Conservation (phyloP, 495 filamentous ascomycete genomes). For the Astrocystis sublimbata region DNA sequence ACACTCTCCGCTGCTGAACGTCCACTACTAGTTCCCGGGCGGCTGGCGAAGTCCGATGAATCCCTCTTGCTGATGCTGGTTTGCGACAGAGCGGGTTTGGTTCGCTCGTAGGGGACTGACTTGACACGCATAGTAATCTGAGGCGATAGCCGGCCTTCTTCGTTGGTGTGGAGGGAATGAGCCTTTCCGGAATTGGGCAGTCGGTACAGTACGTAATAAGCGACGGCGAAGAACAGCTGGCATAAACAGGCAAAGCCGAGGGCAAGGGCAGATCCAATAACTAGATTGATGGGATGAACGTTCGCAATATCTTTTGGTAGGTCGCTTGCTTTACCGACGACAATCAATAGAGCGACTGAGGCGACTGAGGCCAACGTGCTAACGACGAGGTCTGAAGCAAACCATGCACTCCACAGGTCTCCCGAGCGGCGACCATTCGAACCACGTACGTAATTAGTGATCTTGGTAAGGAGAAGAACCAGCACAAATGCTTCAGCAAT, state of each 20-base stretch:
- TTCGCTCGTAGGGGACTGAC: conserved; percentile 49
- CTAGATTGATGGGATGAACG: conserved; percentile 28
- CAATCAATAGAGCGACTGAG: conserved; percentile 41
- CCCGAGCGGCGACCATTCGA: conserved; percentile 23
- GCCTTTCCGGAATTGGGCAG: conserved; percentile 25
- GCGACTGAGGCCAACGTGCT: conserved; percentile 42
- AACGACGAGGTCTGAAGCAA: conserved; percentile 35
- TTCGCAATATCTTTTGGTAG: conserved; percentile 35
- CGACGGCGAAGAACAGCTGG: conserved; percentile 43
- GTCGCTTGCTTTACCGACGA: conserved; percentile 34
- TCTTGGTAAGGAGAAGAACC: conserved; percentile 29
- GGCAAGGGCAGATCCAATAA: conserved; percentile 41
- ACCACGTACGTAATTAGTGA: conserved; percentile 26
- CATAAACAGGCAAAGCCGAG: conserved; percentile 43
- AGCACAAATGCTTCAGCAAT: conserved; percentile 39
- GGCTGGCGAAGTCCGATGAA: conserved; percentile 33
- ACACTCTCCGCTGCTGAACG: conserved; percentile 50
- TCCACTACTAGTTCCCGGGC: conserved; percentile 42
- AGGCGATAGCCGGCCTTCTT: conserved; percentile 28
- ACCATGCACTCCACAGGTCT: conserved; percentile 35
- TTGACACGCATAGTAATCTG: conserved; percentile 38
- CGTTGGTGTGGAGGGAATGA: conserved; percentile 30
- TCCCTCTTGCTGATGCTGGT: conserved; percentile 24
- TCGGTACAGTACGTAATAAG: conserved; percentile 37
- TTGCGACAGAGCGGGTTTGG: conserved; percentile 28